Evolutionary conservation across 2,329 filamentous ascomycete genomes (phyloP).

Genomic region (Annulohypoxylon truncatum): DNA sequence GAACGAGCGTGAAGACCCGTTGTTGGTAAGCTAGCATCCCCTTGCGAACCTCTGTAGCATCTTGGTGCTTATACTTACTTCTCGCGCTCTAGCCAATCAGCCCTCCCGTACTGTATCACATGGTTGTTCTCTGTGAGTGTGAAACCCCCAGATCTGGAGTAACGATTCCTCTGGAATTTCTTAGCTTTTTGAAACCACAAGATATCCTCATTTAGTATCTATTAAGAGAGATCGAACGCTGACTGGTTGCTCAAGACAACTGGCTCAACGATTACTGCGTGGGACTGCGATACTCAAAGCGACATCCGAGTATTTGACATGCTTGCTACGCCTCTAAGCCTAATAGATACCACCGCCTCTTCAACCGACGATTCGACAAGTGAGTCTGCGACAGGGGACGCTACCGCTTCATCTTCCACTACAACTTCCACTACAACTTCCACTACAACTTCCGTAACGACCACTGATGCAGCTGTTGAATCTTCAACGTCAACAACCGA

Average conservation of each 20-base stretch:
- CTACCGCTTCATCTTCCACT: not conserved
- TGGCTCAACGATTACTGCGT: constrained; percentile 26
- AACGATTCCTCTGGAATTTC: not conserved
- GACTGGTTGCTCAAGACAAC: constrained; percentile 18
- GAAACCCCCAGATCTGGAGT: not conserved
- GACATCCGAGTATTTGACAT: constrained; percentile 20
- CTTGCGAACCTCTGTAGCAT: not conserved
- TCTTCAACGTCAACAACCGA: constrained; percentile 8
- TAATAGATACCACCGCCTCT: constrained; percentile 14
- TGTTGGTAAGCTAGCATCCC: constrained; percentile 24
- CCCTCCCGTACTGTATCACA: constrained; percentile 32
- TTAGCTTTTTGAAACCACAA: not conserved
- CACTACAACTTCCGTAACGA: not conserved
- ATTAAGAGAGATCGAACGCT: constrained; percentile 1
- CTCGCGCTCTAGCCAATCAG: constrained; percentile 16
- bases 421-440: constrained; percentile 7
- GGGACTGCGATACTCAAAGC: constrained; percentile 34
- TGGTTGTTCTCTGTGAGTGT: constrained; percentile 34
- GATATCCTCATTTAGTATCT: not conserved
- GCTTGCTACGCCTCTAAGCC: constrained; percentile 27
- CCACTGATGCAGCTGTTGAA: not conserved
- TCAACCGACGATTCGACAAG: not conserved
- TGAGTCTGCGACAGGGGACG: not conserved
- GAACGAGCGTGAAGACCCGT: constrained; percentile 25
- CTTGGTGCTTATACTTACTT: not conserved